phyloP scores from a whole-genome alignment of 1,139 yeast species.

The Yamadazyma oceani region DNA sequence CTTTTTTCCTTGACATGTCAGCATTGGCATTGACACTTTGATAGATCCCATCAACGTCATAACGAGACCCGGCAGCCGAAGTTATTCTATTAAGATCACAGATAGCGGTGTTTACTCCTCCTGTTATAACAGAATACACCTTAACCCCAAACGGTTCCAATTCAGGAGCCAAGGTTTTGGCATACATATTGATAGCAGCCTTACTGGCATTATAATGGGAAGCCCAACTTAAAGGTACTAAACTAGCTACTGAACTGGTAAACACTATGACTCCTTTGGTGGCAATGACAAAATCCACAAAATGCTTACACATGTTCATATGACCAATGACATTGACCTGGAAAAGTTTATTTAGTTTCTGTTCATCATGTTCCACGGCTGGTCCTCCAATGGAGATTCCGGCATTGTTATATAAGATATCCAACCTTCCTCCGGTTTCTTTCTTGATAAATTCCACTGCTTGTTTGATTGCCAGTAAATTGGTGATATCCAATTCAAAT shows the following conservation, averaged over 20 bases:
- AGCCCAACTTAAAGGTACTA: constrained; percentile 38
- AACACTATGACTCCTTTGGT: constrained; percentile 39
- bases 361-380: constrained; percentile 32
- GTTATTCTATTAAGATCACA: constrained; percentile 10
- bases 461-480: constrained; percentile 25
- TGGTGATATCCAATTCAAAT: constrained; percentile 33
- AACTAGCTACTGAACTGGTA: constrained; percentile 37
- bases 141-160: constrained; percentile 37
- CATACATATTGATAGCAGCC: constrained; percentile 19
- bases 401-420: constrained; percentile 36
- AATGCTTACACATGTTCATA: constrained; percentile 35
- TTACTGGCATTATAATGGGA: constrained; percentile 36
- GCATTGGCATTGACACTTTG: constrained; percentile 25
- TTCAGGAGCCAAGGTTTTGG: constrained; percentile 15
- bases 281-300: constrained; percentile 30
- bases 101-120: constrained; percentile 42
- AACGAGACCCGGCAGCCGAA: constrained; percentile 20
- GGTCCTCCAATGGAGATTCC: constrained; percentile 35
- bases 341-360: constrained; percentile 22
- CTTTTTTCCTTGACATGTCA: constrained; percentile 27
- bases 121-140: constrained; percentile 35
- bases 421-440: constrained; percentile 28
- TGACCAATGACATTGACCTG: constrained; percentile 41
- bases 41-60: constrained; percentile 31
- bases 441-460: constrained; percentile 23